These are phyloP conservation scores for Stephanodiscus minutulus DNA, from an alignment of 108 stramenopile genomes.

Conservation along the genomic window DNA sequence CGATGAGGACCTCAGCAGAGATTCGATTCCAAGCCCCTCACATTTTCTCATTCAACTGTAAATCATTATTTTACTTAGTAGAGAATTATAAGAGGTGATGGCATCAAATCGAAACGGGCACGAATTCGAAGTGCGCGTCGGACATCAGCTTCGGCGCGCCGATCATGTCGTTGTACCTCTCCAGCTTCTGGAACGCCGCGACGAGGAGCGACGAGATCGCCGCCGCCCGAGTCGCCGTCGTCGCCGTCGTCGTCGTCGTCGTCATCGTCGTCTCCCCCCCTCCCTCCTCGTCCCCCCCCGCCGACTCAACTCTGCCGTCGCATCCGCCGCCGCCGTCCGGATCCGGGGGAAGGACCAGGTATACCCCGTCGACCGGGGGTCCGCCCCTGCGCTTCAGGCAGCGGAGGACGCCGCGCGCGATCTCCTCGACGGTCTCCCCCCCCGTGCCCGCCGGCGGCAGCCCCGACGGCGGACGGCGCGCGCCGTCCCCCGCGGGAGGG, in stretches of 20 bases:
- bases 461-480: neutral
- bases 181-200: slow-evolving; percentile 30
- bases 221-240: too few relatives aligned
- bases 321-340: neutral
- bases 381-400: slow-evolving; percentile 16
- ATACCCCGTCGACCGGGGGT: slow-evolving; percentile 10
- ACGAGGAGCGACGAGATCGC: slow-evolving; percentile 10
- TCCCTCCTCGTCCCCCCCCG: too few relatives aligned
- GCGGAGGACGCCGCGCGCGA: slow-evolving; percentile 33
- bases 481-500: neutral
- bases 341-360: slow-evolving; percentile 21
- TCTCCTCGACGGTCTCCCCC: slow-evolving; percentile 28
- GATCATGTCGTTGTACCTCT: slow-evolving; percentile 47
- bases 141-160: slow-evolving; percentile 30
- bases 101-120: neutral
- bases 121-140: slow-evolving; percentile 26
- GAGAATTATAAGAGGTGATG: too few relatives aligned
- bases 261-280: too few relatives aligned
- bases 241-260: too few relatives aligned
- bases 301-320: too few relatives aligned
- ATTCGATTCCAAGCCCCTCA: too few relatives aligned
- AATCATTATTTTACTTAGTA: too few relatives aligned
- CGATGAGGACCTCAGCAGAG: too few relatives aligned
- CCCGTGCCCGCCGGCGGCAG: slow-evolving; percentile 20
- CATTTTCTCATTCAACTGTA: too few relatives aligned